These are phyloP conservation scores for Saccharomycopsis sp. DNA, from an alignment of 805 yeast genomes.

Conservation along the genomic window DNA sequence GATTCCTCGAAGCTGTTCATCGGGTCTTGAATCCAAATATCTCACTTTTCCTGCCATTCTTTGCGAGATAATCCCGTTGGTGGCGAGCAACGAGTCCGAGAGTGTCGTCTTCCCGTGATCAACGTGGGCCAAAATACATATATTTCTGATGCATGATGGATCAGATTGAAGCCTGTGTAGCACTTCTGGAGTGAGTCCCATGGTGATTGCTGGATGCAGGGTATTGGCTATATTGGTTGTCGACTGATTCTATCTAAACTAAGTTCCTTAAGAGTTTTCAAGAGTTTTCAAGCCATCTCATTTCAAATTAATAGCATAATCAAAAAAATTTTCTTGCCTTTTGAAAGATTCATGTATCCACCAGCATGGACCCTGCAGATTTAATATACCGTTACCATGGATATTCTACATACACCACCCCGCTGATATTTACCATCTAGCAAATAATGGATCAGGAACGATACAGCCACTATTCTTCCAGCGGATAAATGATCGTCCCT, in stretches of 20 bases:
- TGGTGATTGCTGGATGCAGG: neutral
- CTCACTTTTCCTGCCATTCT: slow-evolving; percentile 93
- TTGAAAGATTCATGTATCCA: too few relatives aligned
- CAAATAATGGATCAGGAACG: too few relatives aligned
- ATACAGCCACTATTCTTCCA: too few relatives aligned
- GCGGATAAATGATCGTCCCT: neutral
- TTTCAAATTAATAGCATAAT: too few relatives aligned
- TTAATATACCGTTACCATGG: too few relatives aligned
- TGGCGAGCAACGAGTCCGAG: slow-evolving; percentile 85
- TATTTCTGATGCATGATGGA: slow-evolving; percentile 70
- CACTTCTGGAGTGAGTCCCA: slow-evolving; percentile 13
- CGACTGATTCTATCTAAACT: too few relatives aligned
- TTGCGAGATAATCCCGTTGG: slow-evolving; percentile 94
- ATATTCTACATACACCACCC: too few relatives aligned
- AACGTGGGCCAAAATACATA: slow-evolving; percentile 95
- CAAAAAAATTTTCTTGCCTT: too few relatives aligned
- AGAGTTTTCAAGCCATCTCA: too few relatives aligned
- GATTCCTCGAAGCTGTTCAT: slow-evolving; percentile 92
- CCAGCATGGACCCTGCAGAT: too few relatives aligned
- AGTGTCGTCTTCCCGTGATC: slow-evolving; percentile 98
- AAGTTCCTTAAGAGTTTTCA: too few relatives aligned
- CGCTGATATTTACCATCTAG: neutral
- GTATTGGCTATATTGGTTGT: too few relatives aligned
- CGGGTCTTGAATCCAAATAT: slow-evolving; percentile 88
- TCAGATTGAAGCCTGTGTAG: slow-evolving; percentile 60